Evolutionary conservation across 139 green algal genomes (phyloP).

Genomic region (Coelastrella sp.): DNA sequence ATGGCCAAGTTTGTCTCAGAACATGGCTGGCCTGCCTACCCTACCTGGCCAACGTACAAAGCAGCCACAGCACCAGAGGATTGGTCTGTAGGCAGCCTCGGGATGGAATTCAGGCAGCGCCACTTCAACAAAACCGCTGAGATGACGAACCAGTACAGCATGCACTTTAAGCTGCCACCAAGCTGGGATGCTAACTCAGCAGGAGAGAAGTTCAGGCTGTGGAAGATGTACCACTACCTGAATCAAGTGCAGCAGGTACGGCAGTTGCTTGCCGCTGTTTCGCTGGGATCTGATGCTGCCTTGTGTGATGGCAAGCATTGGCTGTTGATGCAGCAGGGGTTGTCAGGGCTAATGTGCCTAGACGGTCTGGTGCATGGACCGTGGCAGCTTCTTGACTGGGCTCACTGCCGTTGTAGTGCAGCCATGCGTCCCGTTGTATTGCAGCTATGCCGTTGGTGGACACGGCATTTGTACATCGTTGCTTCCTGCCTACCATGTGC

Average conservation of each 20-base stretch:
- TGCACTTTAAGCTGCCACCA: slow-evolving; percentile 47
- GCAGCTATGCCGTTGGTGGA: not conserved
- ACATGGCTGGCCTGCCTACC: slow-evolving; percentile 48
- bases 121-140: slow-evolving; percentile 51
- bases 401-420: too few relatives aligned
- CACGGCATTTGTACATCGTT: not conserved
- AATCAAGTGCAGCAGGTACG: slow-evolving; percentile 50
- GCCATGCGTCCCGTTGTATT: too few relatives aligned
- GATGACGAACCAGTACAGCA: slow-evolving; percentile 47
- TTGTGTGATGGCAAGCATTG: too few relatives aligned
- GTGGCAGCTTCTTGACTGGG: too few relatives aligned
- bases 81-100: slow-evolving; percentile 23
- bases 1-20: slow-evolving; percentile 50
- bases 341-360: too few relatives aligned
- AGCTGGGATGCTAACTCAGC: not conserved
- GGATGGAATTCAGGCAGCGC: slow-evolving; percentile 50
- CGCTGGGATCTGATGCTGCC: too few relatives aligned
- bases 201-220: slow-evolving; percentile 28
- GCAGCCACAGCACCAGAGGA: slow-evolving; percentile 34
- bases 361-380: too few relatives aligned
- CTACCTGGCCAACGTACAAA: slow-evolving; percentile 46
- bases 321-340: too few relatives aligned
- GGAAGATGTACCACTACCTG: slow-evolving; percentile 49
- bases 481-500: not conserved
- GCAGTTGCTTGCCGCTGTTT: not conserved